Conservation (phyloP, 2,329 filamentous ascomycete genomes). For the Diaporthe australafricana region DNA sequence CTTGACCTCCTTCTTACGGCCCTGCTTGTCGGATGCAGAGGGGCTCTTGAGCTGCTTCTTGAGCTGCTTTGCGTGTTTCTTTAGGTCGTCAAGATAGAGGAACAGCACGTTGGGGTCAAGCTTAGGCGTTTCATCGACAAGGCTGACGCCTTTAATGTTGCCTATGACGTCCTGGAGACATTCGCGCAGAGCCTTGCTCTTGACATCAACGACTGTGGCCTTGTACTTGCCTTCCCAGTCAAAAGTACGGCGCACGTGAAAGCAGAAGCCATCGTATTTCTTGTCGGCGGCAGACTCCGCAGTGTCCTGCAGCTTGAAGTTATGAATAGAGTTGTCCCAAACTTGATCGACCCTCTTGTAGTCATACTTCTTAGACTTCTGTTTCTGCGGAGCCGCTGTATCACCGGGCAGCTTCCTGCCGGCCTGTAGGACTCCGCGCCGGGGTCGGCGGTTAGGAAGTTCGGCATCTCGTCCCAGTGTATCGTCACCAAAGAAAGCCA, state of each 20-base stretch:
- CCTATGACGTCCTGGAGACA: constrained; percentile 79
- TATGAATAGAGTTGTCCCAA: constrained; percentile 63
- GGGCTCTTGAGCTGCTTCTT: constrained; percentile 62
- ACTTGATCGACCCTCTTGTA: constrained; percentile 67
- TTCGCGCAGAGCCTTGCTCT: constrained; percentile 82
- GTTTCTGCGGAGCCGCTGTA: background rate
- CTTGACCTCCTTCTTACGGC: constrained; percentile 71
- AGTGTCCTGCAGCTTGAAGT: constrained; percentile 67
- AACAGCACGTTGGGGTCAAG: constrained; percentile 79
- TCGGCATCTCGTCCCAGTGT: background rate
- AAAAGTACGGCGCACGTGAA: constrained; percentile 85
- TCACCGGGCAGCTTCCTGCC: background rate
- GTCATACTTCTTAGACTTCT: constrained; percentile 46
- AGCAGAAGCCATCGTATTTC: constrained; percentile 82
- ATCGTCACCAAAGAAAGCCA: background rate
- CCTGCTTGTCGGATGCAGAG: constrained; percentile 61
- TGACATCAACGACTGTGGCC: constrained; percentile 82
- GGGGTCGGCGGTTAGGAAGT: background rate
- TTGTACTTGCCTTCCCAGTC: constrained; percentile 86
- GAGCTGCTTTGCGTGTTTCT: constrained; percentile 71
- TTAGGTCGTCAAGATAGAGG: constrained; percentile 82
- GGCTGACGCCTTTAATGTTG: constrained; percentile 79
- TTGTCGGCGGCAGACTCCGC: constrained; percentile 57
- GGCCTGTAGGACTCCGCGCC: background rate
- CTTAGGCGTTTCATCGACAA: constrained; percentile 83